Conservation (phyloP, 495 filamentous ascomycete species). For the Acidiella bohemica region DNA sequence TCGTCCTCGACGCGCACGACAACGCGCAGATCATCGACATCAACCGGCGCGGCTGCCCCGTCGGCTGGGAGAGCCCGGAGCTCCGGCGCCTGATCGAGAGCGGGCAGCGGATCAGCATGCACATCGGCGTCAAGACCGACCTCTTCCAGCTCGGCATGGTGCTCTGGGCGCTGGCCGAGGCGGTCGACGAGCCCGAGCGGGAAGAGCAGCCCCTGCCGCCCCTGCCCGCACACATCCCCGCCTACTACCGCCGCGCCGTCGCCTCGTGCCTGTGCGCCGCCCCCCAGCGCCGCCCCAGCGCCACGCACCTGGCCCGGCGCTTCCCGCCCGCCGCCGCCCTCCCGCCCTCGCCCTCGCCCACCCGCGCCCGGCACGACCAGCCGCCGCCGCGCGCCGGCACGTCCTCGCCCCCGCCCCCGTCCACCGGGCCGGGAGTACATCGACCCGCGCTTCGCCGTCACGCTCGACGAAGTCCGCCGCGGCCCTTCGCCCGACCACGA, state of each 20-base stretch:
- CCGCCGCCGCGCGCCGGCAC: no score
- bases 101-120: constrained; percentile 90
- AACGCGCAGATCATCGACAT: constrained; percentile 97
- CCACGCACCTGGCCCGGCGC: constrained; percentile 19
- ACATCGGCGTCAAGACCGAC: constrained; percentile 96
- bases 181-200: constrained; percentile 80
- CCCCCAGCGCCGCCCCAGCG: constrained; percentile 19
- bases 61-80: constrained; percentile 96
- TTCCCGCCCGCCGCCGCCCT: constrained; percentile 20
- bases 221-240: constrained; percentile 10
- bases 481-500: constrained; percentile 1
- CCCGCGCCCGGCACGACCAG: no score
- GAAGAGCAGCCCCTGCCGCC: constrained; percentile 52
- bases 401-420: no score
- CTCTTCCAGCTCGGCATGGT: constrained; percentile 95
- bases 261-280: constrained; percentile 21
- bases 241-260: constrained; percentile 24
- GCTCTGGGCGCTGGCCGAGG: constrained; percentile 77
- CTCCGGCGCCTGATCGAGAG: constrained; percentile 75
- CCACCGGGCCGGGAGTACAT: constrained; percentile 29
- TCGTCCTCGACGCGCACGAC: constrained; percentile 74
- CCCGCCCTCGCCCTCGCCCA: constrained; percentile 7
- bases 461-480: constrained; percentile 23
- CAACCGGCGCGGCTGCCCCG: constrained; percentile 87
- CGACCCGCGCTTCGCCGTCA: constrained; percentile 23